Percentiles rank a stretch among this genome's conserved stretches.
phyloP scores from a whole-genome alignment of 176 grass and related monocot genomes.

The Rhynchospora pubera region DNA sequence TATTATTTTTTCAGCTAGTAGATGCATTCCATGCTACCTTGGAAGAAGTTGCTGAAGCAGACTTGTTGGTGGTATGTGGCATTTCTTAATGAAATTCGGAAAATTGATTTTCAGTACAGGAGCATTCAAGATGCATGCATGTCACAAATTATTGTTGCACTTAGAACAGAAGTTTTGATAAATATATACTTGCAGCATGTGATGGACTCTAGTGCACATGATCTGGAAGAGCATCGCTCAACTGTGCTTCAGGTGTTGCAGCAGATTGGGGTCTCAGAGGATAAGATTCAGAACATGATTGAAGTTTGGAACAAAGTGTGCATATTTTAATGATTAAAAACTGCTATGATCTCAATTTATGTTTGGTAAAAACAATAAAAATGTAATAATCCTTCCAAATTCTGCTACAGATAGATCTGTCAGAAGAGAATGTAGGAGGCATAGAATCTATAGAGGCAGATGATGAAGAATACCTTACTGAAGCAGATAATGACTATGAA shows the following conservation, averaged over 20 bases:
- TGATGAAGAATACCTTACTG: conserved; percentile 16
- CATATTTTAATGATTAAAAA: conserved; percentile 3
- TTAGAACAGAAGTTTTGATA: background rate
- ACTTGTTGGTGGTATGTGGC: conserved; percentile 80
- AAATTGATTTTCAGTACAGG: background rate
- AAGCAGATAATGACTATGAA: background rate
- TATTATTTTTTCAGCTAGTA: conserved; percentile 55
- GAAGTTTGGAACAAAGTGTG: conserved; percentile 99
- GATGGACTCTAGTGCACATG: conserved; percentile 68
- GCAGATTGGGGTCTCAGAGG: conserved; percentile 75
- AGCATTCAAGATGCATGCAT: background rate
- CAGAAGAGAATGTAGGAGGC: conserved; percentile 35
- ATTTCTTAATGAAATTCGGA: too few species aligned
- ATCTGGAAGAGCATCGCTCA: conserved; percentile 67
- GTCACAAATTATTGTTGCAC: conserved; percentile 15
- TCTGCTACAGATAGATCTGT: conserved; percentile 63
- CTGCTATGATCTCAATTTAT: conserved; percentile 6
- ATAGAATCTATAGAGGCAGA: conserved; percentile 30
- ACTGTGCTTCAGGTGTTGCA: conserved; percentile 81
- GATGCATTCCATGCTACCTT: conserved; percentile 96
- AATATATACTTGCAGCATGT: conserved; percentile 62
- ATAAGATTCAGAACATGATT: conserved; percentile 90
- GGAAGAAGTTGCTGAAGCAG: conserved; percentile 94
- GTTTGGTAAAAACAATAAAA: background rate
- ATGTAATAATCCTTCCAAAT: conserved; percentile 4